Conservation (phyloP, 768 basidiomycete genomes). For the Glaciozyma martinii region DNA sequence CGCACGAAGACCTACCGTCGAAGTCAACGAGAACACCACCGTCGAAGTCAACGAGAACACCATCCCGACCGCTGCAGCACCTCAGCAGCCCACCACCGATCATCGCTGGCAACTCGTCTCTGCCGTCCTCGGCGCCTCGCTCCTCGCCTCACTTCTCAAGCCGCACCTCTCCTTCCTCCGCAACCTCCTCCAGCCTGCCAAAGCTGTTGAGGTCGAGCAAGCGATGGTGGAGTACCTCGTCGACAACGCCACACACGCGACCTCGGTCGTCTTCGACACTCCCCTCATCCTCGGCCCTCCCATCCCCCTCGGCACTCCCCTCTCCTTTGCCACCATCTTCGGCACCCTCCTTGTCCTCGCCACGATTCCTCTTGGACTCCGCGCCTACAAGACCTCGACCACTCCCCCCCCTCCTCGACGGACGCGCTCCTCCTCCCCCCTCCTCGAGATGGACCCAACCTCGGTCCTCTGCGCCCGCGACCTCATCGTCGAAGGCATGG, state of each 20-base stretch:
- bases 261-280: slow-evolving; percentile 10
- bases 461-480: neutral
- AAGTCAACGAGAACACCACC: neutral
- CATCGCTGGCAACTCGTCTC: slow-evolving; percentile 20
- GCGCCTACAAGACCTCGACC: neutral
- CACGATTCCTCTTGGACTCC: neutral
- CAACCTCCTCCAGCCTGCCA: slow-evolving; percentile 2
- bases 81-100: neutral
- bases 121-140: slow-evolving; percentile 1
- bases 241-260: slow-evolving; percentile 5
- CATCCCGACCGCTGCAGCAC: neutral
- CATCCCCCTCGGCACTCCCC: neutral
- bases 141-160: neutral
- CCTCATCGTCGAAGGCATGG: slow-evolving; percentile 1
- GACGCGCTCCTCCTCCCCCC: neutral
- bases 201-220: neutral
- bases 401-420: too few relatives aligned
- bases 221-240: neutral
- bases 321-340: neutral
- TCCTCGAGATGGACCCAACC: slow-evolving; percentile 17
- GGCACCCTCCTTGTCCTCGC: neutral
- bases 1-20: neutral
- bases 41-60: neutral
- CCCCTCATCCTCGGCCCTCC: neutral
- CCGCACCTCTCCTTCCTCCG: neutral